Base-by-base conservation (phyloP, 2,329 filamentous ascomycete species). In the Septoria linicola region DNA sequence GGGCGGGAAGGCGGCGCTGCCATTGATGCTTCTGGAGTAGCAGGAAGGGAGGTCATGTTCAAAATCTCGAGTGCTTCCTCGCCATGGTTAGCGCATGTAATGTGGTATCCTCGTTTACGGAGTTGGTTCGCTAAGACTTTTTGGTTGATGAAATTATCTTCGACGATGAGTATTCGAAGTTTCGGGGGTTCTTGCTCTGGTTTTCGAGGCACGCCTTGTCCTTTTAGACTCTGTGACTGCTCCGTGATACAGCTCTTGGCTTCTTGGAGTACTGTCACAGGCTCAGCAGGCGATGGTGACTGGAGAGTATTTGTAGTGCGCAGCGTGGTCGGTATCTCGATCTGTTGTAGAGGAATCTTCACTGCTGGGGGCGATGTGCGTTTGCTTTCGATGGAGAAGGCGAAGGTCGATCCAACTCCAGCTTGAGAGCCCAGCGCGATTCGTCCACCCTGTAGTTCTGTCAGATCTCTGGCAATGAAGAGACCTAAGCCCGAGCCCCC, bases 401-500 rank as follows among this genome's bases (percentile, higher is more conserved):
- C 80, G 67, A 87, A 87, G 1, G 77, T 83, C 61, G 80, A 83
- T 30, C 84, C 84, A 7, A 77, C 66, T 7, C 79, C 82, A 51
- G 77, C 75, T 36, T 73, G 66, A 0, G 82, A 84, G 1, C 74
- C 72, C 8, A 88, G 80, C 1, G 84, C 84, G 27, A 88, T 86
- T 32, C 82, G 78, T 1, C 85, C 85, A n/a, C 83, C 82, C 58
- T 87, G 84, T 21, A 87, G 72, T 63, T 87, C 84, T 1, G 82
- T 83, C 13, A 88, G 73, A 30, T 82, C 76, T 13, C 83, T 76
- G 32, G 80, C 83, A 49, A 88, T 87, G 63, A 87, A 88, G 0
- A 88, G 72, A 0, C 85, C 85, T 1, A 88, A 73, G 0, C 85
- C 85, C 0, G 81, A 84, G 0, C 85, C 85, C 14, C 85, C 85